Conservation (phyloP, 2,329 filamentous ascomycete genomes). For the Phialophora macrospora region DNA sequence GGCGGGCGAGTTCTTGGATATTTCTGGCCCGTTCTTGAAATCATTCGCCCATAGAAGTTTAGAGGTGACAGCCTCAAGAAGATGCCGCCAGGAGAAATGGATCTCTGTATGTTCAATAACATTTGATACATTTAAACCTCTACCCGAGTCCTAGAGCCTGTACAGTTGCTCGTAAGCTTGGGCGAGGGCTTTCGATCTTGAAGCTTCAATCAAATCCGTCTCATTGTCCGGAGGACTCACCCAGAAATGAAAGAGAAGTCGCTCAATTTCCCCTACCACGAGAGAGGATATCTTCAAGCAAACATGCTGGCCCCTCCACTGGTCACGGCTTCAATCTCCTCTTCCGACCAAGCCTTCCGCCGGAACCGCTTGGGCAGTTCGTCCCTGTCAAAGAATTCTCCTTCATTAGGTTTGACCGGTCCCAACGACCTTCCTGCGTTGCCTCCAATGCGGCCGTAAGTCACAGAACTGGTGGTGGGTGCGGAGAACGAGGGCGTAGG, state of each 20-base stretch:
- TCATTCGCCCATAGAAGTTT: not conserved
- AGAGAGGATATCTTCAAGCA: conserved; percentile 46
- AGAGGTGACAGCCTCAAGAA: not conserved
- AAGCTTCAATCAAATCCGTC: not conserved
- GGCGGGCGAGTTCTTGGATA: not conserved
- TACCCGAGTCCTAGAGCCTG: not conserved
- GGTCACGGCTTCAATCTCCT: conserved; percentile 95
- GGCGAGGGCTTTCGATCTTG: not conserved
- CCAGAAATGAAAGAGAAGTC: not conserved
- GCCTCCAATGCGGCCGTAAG: conserved; percentile 59
- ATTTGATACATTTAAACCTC: not conserved
- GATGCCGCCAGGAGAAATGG: not conserved
- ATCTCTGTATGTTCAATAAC: not conserved
- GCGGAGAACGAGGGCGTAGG: conserved; percentile 37
- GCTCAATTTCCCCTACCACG: not conserved
- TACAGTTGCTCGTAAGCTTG: not conserved
- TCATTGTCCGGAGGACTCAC: not conserved
- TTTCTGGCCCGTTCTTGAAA: not conserved
- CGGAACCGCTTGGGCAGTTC: conserved; percentile 87
- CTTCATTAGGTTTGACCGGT: conserved; percentile 69
- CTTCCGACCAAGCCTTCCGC: conserved; percentile 71
- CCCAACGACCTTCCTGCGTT: conserved; percentile 72
- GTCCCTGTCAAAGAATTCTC: conserved; percentile 84
- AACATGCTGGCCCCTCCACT: conserved; percentile 80
- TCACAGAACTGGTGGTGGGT: conserved; percentile 34